Conservation (phyloP, 1,284 basidiomycete species). For the Cryptococcus sp. region DNA sequence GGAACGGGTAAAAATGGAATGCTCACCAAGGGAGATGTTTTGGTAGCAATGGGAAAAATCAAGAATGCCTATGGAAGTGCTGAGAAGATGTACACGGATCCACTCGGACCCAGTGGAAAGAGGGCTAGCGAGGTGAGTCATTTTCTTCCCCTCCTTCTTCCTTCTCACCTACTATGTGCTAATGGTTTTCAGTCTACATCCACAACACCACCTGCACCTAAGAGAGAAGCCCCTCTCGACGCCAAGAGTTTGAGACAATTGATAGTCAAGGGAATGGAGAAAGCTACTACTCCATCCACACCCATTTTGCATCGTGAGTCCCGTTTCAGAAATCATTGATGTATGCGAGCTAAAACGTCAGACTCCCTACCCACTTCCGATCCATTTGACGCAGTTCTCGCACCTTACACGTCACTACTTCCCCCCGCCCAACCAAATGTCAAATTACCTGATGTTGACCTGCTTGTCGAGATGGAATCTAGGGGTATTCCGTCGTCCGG, state of each 20-base stretch:
- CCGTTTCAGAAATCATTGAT: too few relatives aligned
- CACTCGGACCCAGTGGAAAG: conserved; percentile 38
- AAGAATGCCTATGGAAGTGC: conserved; percentile 63
- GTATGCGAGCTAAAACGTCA: too few relatives aligned
- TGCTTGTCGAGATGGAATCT: conserved; percentile 19
- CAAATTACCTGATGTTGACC: conserved; percentile 20
- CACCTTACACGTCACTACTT: conserved; percentile 40
- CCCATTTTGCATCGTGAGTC: too few relatives aligned
- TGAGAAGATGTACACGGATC: conserved; percentile 60
- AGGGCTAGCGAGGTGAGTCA: conserved; percentile 30
- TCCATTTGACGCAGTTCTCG: conserved; percentile 43
- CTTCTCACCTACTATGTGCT: not conserved
- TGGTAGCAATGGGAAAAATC: conserved; percentile 68
- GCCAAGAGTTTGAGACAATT: conserved; percentile 64
- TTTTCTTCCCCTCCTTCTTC: too few relatives aligned
- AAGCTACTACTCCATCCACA: conserved; percentile 57
- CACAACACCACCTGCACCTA: conserved; percentile 14
- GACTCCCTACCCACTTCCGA: conserved; percentile 33
- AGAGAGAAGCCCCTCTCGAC: conserved; percentile 56
- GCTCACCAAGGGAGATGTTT: conserved; percentile 85
- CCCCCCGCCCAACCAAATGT: conserved; percentile 29
- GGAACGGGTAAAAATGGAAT: conserved; percentile 79
- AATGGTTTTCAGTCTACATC: conserved; percentile 15
- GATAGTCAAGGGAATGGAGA: conserved; percentile 65
- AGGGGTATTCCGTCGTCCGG: conserved; percentile 2